Base-by-base conservation (phyloP, 306 rosid species). In the Casuarina glauca region DNA sequence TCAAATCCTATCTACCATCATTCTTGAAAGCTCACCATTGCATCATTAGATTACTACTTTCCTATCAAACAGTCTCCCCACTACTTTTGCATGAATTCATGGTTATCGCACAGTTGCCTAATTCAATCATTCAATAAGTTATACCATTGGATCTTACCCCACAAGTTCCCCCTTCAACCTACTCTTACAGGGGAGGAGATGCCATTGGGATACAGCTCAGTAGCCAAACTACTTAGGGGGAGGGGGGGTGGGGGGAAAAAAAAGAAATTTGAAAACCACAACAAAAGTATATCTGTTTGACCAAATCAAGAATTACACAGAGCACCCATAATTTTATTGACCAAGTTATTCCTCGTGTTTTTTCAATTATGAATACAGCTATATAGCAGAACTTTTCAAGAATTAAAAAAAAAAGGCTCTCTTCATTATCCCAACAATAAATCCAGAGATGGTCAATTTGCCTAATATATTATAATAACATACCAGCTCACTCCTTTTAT, bases 401-500 rank as follows among this genome's bases (percentile, higher is more conserved):
- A 19, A 42, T 6, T 6, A 64, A 39, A 64, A 39, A 64, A 64
- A 16, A 38, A 6, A 10, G 42, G 36, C 51, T 9, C 35, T 61
- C 53, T 46, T n/a, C 72, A 78, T 35, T 7, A 72, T 60, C 64
- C 16, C 35, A 55, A 16, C 36, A 54, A 42, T 50, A 44, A 58
- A 61, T 45, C 19, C 6, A 44, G 57, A 75, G 32, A 81, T n/a
- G 10, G 55, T 48, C 54, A 67, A 5, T 36, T 74, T n/a, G 41
- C 20, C 8, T 67, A 45, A 17, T 17, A 58, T 26, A 61, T 44
- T 12, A 13, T 26, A 73, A 26, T 5, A 42, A 43, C n/a, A 68
- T 26, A 41, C 12, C 15, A 70, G 5, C 26, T 63, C 46, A 16
- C 69, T 38, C 69, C 5, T 63, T 39, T 38, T 63, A 6, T 16